phyloP scores from a whole-genome alignment of 345 rosid genomes.

The Linum lewisii region DNA sequence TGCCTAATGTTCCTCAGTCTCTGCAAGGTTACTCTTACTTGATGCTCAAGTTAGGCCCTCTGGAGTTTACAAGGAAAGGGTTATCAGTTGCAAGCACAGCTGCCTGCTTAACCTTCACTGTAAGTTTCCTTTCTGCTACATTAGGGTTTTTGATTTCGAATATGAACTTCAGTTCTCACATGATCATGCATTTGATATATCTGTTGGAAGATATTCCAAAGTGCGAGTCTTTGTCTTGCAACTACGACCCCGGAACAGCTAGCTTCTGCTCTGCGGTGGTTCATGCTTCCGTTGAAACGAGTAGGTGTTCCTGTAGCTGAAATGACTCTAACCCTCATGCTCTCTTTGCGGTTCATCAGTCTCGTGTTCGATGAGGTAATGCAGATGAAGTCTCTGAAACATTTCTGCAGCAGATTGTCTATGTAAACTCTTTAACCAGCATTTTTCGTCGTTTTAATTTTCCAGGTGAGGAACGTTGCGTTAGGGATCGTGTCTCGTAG shows the following conservation, averaged over 20 bases:
- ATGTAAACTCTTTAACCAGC: neutral
- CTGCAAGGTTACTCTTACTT: constrained; percentile 67
- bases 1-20: constrained; percentile 69
- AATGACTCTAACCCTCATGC: constrained; percentile 72
- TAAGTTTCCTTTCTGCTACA: constrained; percentile 29
- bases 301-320: constrained; percentile 86
- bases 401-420: neutral
- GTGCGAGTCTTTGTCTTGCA: constrained; percentile 83
- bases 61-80: constrained; percentile 84
- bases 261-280: constrained; percentile 81
- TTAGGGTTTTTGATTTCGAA: neutral
- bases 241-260: constrained; percentile 94
- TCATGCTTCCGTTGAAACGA: constrained; percentile 57
- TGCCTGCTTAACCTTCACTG: constrained; percentile 81
- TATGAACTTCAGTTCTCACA: no score
- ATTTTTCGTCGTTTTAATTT: neutral
- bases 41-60: constrained; percentile 73
- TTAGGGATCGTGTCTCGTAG: constrained; percentile 87
- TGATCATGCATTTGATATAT: constrained; percentile 6
- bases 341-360: constrained; percentile 80
- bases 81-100: constrained; percentile 94
- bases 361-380: constrained; percentile 86
- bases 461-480: constrained; percentile 75
- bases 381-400: neutral
- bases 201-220: constrained; percentile 68